phyloP scores from a whole-genome alignment of 2,329 filamentous ascomycete species.

The Epichloe sibirici region DNA sequence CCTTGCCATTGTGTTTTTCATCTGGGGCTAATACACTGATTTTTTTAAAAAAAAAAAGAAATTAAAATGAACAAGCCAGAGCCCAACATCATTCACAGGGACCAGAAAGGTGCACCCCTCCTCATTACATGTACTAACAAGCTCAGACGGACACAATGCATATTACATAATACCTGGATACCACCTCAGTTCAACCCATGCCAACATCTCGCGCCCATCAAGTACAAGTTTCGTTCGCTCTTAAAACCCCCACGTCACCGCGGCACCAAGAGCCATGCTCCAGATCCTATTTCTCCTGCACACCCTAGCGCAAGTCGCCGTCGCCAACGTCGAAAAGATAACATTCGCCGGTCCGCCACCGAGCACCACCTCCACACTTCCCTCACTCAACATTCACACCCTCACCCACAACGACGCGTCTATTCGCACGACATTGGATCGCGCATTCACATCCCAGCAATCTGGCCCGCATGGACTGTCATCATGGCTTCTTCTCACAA shows the following conservation, averaged over 20 bases:
- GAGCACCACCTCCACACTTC: conserved; percentile 19
- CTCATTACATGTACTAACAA: too few species aligned
- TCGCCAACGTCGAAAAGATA: conserved; percentile 79
- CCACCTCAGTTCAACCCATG: too few species aligned
- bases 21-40: too few species aligned
- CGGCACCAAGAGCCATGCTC: neutral
- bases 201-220: neutral
- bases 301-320: conserved; percentile 7
- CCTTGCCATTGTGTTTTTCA: too few species aligned
- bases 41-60: too few species aligned
- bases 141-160: too few species aligned
- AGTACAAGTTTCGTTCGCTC: too few species aligned
- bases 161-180: too few species aligned
- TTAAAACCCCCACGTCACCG: neutral
- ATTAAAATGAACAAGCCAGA: too few species aligned
- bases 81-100: too few species aligned
- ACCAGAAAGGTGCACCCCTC: too few species aligned
- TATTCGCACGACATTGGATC: conserved; percentile 51
- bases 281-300: neutral
- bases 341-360: conserved; percentile 70
- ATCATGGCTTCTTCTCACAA: conserved; percentile 69
- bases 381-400: conserved; percentile 50
- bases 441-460: conserved; percentile 41
- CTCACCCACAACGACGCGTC: conserved; percentile 46
- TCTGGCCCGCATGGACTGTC: conserved; percentile 41